phyloP scores from a whole-genome alignment of 2,329 filamentous ascomycete species.

The Orbilia javanica region DNA sequence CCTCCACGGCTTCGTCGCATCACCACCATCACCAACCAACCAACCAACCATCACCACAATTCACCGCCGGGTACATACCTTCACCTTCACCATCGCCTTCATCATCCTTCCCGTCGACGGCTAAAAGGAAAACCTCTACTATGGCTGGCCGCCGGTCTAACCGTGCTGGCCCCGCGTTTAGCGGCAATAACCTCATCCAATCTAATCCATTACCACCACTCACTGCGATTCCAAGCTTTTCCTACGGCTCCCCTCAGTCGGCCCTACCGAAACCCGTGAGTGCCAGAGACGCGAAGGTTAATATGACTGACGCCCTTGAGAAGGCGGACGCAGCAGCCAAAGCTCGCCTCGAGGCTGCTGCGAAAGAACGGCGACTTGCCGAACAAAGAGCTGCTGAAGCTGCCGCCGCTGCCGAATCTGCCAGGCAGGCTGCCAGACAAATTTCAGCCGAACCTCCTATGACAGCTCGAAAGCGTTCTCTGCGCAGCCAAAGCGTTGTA shows the following conservation, averaged over 20 bases:
- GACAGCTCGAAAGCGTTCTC: constrained; percentile 35
- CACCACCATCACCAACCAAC: constrained; percentile 2
- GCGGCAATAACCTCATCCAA: constrained; percentile 53
- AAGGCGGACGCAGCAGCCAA: constrained; percentile 41
- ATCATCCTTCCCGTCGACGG: background rate
- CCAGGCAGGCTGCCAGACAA: constrained; percentile 20
- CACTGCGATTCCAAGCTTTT: constrained; percentile 40
- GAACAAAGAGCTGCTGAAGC: constrained; percentile 40
- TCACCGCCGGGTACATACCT: no score
- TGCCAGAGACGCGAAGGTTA: constrained; percentile 36
- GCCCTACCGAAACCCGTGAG: constrained; percentile 34
- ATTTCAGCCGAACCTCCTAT: constrained; percentile 20
- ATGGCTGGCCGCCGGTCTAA: constrained; percentile 43
- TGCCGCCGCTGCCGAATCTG: constrained; percentile 11
- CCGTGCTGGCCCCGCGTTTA: constrained; percentile 51
- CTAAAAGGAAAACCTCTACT: background rate
- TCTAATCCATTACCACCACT: constrained; percentile 47
- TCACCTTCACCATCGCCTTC: constrained; percentile 6
- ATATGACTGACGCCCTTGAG: constrained; percentile 47
- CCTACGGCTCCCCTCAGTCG: constrained; percentile 49
- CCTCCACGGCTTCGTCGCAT: background rate
- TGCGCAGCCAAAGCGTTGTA: constrained; percentile 53
- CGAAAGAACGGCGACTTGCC: constrained; percentile 42
- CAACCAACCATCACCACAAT: constrained; percentile 1
- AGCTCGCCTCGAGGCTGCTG: constrained; percentile 55